Conservation (phyloP, 768 basidiomycete species). For the Kwoniella dendrophila region DNA sequence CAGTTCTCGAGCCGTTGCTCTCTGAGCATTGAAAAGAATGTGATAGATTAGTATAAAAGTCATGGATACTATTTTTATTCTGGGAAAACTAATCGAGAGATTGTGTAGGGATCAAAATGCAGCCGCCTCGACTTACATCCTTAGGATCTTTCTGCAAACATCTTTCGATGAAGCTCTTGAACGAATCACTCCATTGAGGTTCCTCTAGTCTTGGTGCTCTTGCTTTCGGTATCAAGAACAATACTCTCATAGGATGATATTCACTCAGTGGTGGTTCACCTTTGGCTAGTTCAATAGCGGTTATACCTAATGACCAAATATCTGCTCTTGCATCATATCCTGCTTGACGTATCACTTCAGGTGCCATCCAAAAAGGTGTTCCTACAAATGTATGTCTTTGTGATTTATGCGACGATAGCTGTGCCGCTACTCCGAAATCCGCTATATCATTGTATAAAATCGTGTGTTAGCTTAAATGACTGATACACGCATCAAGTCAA, state of each 20-base stretch:
- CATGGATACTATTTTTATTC: too few relatives aligned
- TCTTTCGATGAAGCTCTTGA: slow-evolving; percentile 87
- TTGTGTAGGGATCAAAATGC: neutral
- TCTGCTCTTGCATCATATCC: slow-evolving; percentile 96
- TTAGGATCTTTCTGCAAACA: slow-evolving; percentile 92
- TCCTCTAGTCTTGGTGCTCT: slow-evolving; percentile 86
- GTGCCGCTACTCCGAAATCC: slow-evolving; percentile 97
- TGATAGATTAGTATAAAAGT: too few relatives aligned
- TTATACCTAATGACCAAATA: slow-evolving; percentile 97
- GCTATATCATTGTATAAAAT: too few relatives aligned
- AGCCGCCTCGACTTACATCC: slow-evolving; percentile 60
- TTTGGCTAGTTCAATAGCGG: slow-evolving; percentile 96
- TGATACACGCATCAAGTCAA: neutral
- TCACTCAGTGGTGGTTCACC: slow-evolving; percentile 95
- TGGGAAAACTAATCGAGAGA: too few relatives aligned
- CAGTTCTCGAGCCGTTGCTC: slow-evolving; percentile 86
- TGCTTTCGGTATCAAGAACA: slow-evolving; percentile 97
- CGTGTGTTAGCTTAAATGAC: too few relatives aligned
- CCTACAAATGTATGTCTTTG: slow-evolving; percentile 94
- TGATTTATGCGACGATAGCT: slow-evolving; percentile 77
- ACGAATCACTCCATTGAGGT: slow-evolving; percentile 72
- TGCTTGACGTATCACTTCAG: slow-evolving; percentile 94
- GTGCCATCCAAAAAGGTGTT: slow-evolving; percentile 63
- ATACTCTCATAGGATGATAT: slow-evolving; percentile 97
- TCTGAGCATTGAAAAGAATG: slow-evolving; percentile 63